Evolutionary conservation across 2,329 filamentous ascomycete species (phyloP), one percentile per base, ranked within the genome.

Genomic region (Curvularia spicifera): DNA sequence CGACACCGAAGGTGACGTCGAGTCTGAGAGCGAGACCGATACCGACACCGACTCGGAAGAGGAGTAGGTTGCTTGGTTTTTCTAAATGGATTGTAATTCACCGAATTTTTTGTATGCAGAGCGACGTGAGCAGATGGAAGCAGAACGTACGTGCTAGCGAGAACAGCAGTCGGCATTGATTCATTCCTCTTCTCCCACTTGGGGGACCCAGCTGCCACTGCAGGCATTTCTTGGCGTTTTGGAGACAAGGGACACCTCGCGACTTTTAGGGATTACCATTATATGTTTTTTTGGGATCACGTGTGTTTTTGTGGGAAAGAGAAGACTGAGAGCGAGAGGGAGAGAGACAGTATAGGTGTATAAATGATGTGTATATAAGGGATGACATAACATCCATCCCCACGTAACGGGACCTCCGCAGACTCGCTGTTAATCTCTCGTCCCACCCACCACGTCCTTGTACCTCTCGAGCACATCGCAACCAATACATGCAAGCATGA

Each of bases 1-100:
- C 70, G 84, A 86, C 64, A 87, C 84, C 20, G 85, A 87, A 22
- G 92, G 93, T 53, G 84, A 85, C 49, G 83, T 80, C n/a, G 74
- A 75, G 51, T 73, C 72, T 13, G 82, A 81, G 59, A 86, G 83
- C 65, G 84, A 85, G 70, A 79, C 77, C 20, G 76, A 79, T 56
- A 79, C 77, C 1, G 77, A 79, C 29, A 79, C 77, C n/a, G 76
- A 78, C 52, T 72, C 75, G 22, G 77, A 78, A 53, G 76, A 76
- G 18, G 76, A 79, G 64, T 78, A 76, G 59, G 51, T 4, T 10
- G 13, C 28, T 51, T 18, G 28, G 6, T 26, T 5, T 37, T 33
- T 13, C 18, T 33, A 33, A 22, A 26, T 18, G 31, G 40, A 31
- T 51, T 31, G 24, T 42, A 51, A 52, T 45, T 45, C 9, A 26